Conservation (phyloP, 2,329 filamentous ascomycete species). For the Dactylellina leptospora region DNA sequence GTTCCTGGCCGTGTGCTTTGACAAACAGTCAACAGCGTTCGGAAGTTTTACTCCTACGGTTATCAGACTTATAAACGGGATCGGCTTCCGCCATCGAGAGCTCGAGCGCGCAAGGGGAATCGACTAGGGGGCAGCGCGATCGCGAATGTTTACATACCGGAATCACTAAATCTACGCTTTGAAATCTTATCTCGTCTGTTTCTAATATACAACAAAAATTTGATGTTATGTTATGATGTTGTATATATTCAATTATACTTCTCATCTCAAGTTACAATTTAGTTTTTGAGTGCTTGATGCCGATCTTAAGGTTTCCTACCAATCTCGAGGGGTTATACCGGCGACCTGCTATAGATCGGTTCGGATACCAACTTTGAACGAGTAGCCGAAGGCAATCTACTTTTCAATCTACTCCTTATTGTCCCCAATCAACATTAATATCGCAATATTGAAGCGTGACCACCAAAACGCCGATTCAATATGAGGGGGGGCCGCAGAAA, state of each 20-base stretch:
- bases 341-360: constrained; percentile 3
- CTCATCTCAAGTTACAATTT: too few relatives aligned
- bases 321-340: neutral
- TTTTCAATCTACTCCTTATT: constrained; percentile 48
- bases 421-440: constrained; percentile 50
- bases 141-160: too few relatives aligned
- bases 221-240: too few relatives aligned
- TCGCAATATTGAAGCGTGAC: constrained; percentile 6
- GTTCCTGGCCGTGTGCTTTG: constrained; percentile 42
- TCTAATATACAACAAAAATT: too few relatives aligned
- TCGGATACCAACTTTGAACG: too few relatives aligned
- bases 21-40: constrained; percentile 24
- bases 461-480: constrained; percentile 30
- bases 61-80: constrained; percentile 19
- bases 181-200: too few relatives aligned
- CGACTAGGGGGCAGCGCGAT: neutral
- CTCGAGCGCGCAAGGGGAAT: neutral
- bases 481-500: neutral
- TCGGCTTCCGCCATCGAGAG: constrained; percentile 12
- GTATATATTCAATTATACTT: too few relatives aligned
- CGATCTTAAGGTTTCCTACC: neutral
- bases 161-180: too few relatives aligned
- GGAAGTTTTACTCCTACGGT: constrained; percentile 11
- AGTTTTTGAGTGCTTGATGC: too few relatives aligned
- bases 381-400: constrained; percentile 1